A percentile compares a stretch with the other conserved stretches of the same genome.
Conservation (phyloP, 169 alveolate genomes). For the Plasmodium ovale region DNA sequence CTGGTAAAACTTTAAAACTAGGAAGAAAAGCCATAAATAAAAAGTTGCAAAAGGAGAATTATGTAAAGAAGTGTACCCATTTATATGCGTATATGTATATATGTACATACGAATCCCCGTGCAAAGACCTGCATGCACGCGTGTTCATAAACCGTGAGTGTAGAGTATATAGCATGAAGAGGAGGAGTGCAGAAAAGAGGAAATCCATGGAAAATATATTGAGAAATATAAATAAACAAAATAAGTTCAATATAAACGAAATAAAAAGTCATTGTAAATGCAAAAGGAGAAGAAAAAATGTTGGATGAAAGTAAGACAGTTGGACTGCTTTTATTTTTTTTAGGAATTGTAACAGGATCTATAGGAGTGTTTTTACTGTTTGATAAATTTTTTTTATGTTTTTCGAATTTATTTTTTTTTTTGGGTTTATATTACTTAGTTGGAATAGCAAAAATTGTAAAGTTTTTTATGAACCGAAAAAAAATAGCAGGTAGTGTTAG, state of each 20-base stretch:
- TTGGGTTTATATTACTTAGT: constrained; percentile 80
- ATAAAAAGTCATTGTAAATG: constrained; percentile 39
- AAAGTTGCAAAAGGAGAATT: no score
- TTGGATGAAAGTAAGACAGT: constrained; percentile 53
- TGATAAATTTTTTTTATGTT: constrained; percentile 77
- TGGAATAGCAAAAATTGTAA: constrained; percentile 80
- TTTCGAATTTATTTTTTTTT: constrained; percentile 78
- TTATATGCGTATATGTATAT: no score
- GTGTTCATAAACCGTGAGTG: no score
- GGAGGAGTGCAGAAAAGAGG: background rate
- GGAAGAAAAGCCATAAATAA: no score
- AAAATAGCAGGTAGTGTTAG: constrained; percentile 78
- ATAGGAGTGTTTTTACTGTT: constrained; percentile 79
- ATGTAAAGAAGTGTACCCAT: no score
- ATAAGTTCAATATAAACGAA: no score
- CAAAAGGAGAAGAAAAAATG: constrained; percentile 29
- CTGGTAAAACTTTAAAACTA: no score
- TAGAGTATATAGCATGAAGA: no score
- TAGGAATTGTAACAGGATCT: constrained; percentile 66
- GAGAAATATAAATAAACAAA: background rate
- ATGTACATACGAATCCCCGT: no score
- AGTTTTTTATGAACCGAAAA: constrained; percentile 75
- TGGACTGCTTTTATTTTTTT: constrained; percentile 48
- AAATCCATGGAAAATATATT: background rate
- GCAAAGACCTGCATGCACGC: no score